Conservation (phyloP, 2,329 filamentous ascomycete species). For the Diaporthe sp. region DNA sequence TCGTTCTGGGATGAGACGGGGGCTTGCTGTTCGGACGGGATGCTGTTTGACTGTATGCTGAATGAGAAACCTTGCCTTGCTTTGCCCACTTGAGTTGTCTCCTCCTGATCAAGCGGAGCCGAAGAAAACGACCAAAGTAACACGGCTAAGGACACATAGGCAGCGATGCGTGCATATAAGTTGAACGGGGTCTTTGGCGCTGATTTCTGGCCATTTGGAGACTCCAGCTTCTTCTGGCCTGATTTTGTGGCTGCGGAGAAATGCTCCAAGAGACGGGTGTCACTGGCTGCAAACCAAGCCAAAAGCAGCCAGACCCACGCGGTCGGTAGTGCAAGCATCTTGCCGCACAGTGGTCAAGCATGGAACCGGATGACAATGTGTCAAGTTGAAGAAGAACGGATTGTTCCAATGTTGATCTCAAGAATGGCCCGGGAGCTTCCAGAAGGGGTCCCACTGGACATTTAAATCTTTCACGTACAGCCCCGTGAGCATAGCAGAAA, state of each 20-base stretch:
- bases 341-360: background rate
- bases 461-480: background rate
- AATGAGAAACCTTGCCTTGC: background rate
- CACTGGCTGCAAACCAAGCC: slow-evolving; percentile 21
- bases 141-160: slow-evolving; percentile 19
- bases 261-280: background rate
- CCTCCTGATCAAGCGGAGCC: background rate
- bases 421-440: background rate
- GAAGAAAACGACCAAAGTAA: slow-evolving; percentile 15
- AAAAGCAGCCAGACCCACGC: slow-evolving; percentile 25
- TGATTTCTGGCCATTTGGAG: background rate
- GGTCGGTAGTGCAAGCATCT: slow-evolving; percentile 20
- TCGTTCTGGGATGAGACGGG: background rate
- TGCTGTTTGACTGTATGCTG: background rate
- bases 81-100: background rate
- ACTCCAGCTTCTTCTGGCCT: background rate
- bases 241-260: background rate
- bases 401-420: background rate
- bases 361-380: background rate
- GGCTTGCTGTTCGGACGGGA: background rate
- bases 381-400: background rate
- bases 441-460: background rate
- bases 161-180: slow-evolving; percentile 7
- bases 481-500: background rate
- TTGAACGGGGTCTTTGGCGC: background rate